A percentile compares a stretch with the other conserved stretches of the same genome.
Conservation (phyloP, 2,329 filamentous ascomycete genomes). For the Trichoderma polysporum region DNA sequence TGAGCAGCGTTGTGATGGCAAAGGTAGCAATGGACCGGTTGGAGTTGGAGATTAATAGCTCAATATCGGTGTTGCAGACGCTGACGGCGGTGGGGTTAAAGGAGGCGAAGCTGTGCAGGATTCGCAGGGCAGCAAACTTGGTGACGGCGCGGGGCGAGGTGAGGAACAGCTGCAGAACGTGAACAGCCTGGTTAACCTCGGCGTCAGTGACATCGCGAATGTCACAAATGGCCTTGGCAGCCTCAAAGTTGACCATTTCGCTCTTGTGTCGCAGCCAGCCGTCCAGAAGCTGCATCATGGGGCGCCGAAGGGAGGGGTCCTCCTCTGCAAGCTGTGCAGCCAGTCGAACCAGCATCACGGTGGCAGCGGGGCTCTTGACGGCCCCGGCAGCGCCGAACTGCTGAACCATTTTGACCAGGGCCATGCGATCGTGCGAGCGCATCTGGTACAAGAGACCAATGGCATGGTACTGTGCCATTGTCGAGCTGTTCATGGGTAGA, state of each 20-base stretch:
- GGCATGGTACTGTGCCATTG: constrained; percentile 97
- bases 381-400: constrained; percentile 90
- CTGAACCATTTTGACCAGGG: constrained; percentile 99
- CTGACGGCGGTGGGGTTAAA: constrained; percentile 94
- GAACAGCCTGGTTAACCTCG: constrained; percentile 88
- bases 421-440: constrained; percentile 96
- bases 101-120: constrained; percentile 92
- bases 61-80: constrained; percentile 94
- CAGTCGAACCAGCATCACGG: constrained; percentile 87
- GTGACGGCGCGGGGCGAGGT: constrained; percentile 93
- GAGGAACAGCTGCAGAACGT: constrained; percentile 94
- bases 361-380: constrained; percentile 91
- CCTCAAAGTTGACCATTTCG: constrained; percentile 99
- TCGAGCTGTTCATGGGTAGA: constrained; percentile 84
- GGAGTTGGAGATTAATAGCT: constrained; percentile 92
- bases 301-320: constrained; percentile 81
- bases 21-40: constrained; percentile 98
- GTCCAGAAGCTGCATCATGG: constrained; percentile 96
- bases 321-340: constrained; percentile 94
- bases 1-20: constrained; percentile 94
- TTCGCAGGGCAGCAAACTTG: constrained; percentile 95
- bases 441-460: constrained; percentile 98
- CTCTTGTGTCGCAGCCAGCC: constrained; percentile 98
- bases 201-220: constrained; percentile 90
- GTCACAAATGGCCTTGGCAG: constrained; percentile 95